Conservation (phyloP, 345 rosid species). For the Rhodomyrtus tomentosa region DNA sequence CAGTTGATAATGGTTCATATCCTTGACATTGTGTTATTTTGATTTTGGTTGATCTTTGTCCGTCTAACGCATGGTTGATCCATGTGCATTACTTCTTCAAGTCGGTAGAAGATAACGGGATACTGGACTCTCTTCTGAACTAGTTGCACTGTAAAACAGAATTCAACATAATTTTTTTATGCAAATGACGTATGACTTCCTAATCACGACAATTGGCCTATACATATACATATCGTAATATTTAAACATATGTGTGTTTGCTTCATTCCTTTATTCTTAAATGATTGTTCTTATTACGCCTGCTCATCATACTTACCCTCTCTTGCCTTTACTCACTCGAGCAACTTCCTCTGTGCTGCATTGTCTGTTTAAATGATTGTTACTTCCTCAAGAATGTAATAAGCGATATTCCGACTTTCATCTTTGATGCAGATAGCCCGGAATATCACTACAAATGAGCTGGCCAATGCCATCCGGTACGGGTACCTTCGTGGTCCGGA, state of each 20-base stretch:
- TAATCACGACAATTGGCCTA: background rate
- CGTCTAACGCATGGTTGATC: background rate
- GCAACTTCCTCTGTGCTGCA: background rate
- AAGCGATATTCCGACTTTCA: background rate
- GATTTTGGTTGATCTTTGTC: background rate
- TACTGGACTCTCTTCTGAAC: background rate
- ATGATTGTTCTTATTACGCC: background rate
- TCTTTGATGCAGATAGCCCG: conserved; percentile 57
- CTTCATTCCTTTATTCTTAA: background rate
- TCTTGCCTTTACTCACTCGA: background rate
- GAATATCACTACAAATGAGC: conserved; percentile 84
- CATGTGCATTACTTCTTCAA: background rate
- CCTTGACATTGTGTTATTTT: background rate
- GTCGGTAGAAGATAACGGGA: background rate
- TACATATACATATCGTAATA: background rate
- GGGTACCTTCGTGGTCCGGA: conserved; percentile 69
- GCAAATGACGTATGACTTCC: background rate
- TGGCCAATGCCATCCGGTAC: conserved; percentile 60
- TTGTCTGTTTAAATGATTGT: too few relatives aligned
- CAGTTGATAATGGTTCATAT: background rate
- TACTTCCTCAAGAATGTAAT: background rate
- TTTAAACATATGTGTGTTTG: background rate
- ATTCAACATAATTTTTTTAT: background rate
- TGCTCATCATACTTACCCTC: background rate
- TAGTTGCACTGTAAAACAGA: background rate